Percentiles rank a stretch among this genome's conserved stretches.
Evolutionary conservation across 257 asterid species (phyloP).

Genomic region (Verbascum thapsus): DNA sequence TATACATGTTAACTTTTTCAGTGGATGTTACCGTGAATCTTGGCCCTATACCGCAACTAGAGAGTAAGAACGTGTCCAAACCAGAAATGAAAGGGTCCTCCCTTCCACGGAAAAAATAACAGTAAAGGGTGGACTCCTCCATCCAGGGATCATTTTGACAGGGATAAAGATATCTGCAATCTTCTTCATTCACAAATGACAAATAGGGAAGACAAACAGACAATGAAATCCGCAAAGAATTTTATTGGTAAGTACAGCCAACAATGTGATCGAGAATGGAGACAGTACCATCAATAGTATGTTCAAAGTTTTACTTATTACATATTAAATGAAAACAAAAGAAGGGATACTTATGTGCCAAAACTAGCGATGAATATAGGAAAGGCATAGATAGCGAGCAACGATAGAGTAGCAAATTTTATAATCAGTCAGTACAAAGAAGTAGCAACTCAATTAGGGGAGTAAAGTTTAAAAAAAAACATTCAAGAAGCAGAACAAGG

Average conservation of each 20-base stretch:
- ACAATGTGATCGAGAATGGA: slow-evolving; percentile 3
- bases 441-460: slow-evolving; percentile 11
- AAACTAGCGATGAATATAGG: not conserved
- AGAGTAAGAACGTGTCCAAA: too few species aligned
- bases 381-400: not conserved
- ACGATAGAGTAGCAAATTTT: not conserved
- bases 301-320: not conserved
- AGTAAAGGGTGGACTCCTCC: too few species aligned
- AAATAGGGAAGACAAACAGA: slow-evolving; percentile 28
- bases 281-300: not conserved
- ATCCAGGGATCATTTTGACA: too few species aligned
- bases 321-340: not conserved
- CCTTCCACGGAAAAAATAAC: too few species aligned
- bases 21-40: too few species aligned
- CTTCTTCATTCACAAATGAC: slow-evolving; percentile 20
- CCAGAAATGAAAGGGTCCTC: too few species aligned
- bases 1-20: too few species aligned
- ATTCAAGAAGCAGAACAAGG: not conserved
- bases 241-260: slow-evolving; percentile 14
- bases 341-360: not conserved
- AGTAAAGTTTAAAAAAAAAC: not conserved
- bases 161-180: slow-evolving; percentile 30
- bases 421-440: not conserved
- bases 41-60: too few species aligned
- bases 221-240: not conserved